Conservation (phyloP, 2,329 filamentous ascomycete genomes). For the Ploettnerulaceae sp. region DNA sequence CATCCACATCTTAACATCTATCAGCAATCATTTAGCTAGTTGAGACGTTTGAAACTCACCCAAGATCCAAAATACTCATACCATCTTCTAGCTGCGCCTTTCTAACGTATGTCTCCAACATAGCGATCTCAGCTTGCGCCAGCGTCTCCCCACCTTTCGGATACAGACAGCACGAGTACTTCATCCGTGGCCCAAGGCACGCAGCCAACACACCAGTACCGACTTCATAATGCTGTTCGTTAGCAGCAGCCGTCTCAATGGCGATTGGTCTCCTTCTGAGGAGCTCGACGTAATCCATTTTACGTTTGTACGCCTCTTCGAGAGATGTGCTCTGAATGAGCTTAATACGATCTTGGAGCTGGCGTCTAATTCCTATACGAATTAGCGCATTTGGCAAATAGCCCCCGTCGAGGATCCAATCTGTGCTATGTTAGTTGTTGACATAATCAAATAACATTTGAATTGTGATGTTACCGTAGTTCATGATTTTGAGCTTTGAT, state of each 20-base stretch:
- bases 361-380: slow-evolving; percentile 60
- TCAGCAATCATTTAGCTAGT: neutral
- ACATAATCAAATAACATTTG: too few relatives aligned
- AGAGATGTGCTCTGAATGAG: slow-evolving; percentile 51
- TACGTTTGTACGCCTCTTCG: slow-evolving; percentile 48
- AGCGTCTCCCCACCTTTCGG: slow-evolving; percentile 57
- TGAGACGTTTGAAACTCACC: slow-evolving; percentile 13
- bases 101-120: slow-evolving; percentile 59
- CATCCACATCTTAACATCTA: slow-evolving; percentile 53
- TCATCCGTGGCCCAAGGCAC: slow-evolving; percentile 64
- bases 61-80: slow-evolving; percentile 33
- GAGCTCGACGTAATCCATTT: slow-evolving; percentile 58
- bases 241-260: slow-evolving; percentile 60
- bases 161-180: slow-evolving; percentile 66
- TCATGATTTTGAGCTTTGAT: slow-evolving; percentile 21
- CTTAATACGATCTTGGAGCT: slow-evolving; percentile 55
- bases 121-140: slow-evolving; percentile 60
- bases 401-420: slow-evolving; percentile 59
- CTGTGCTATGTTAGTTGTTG: too few relatives aligned
- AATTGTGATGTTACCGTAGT: slow-evolving; percentile 30
- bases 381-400: slow-evolving; percentile 60
- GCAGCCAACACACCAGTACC: slow-evolving; percentile 58
- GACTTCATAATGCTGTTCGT: slow-evolving; percentile 69
- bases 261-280: slow-evolving; percentile 60
- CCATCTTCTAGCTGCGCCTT: slow-evolving; percentile 42